These are phyloP conservation scores for Aspergillus spinulosporus DNA, from an alignment of 2,329 filamentous ascomycete species.

Conservation along the genomic window DNA sequence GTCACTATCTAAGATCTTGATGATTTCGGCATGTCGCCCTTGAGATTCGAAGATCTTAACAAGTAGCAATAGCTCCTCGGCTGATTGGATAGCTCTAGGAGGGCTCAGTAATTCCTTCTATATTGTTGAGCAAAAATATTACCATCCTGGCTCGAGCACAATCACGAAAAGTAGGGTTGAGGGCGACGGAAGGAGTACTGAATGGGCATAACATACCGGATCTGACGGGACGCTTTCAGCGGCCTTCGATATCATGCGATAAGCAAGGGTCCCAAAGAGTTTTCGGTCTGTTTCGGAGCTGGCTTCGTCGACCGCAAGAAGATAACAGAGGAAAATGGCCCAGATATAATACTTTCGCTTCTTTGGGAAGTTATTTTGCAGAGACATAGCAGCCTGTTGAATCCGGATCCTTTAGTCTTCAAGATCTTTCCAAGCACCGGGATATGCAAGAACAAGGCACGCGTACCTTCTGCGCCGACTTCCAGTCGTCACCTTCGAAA, in stretches of 20 bases:
- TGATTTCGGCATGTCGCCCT: constrained; percentile 40
- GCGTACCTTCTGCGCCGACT: constrained; percentile 51
- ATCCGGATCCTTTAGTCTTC: constrained; percentile 5
- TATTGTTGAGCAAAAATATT: constrained; percentile 17
- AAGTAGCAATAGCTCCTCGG: constrained; percentile 49
- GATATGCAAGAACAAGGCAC: constrained; percentile 2
- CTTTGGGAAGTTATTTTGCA: constrained; percentile 52
- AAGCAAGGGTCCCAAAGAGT: constrained; percentile 52
- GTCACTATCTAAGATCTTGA: constrained; percentile 45
- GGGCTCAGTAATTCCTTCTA: constrained; percentile 45
- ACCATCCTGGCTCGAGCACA: constrained; percentile 22
- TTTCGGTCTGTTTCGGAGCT: constrained; percentile 46
- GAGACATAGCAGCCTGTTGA: constrained; percentile 49
- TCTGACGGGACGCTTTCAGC: constrained; percentile 46
- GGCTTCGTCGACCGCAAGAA: constrained; percentile 39
- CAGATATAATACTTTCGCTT: constrained; percentile 52
- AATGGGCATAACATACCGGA: constrained; percentile 37
- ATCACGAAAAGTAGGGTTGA: not conserved
- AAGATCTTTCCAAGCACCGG: not conserved
- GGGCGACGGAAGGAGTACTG: not conserved
- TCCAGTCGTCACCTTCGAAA: constrained; percentile 46
- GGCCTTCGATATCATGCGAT: constrained; percentile 51
- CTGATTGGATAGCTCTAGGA: constrained; percentile 47
- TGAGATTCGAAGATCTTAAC: constrained; percentile 47
- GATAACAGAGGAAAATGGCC: constrained; percentile 50